Evolutionary conservation across 1,284 basidiomycete genomes (phyloP).

Genomic region (Sparassis latifolia): DNA sequence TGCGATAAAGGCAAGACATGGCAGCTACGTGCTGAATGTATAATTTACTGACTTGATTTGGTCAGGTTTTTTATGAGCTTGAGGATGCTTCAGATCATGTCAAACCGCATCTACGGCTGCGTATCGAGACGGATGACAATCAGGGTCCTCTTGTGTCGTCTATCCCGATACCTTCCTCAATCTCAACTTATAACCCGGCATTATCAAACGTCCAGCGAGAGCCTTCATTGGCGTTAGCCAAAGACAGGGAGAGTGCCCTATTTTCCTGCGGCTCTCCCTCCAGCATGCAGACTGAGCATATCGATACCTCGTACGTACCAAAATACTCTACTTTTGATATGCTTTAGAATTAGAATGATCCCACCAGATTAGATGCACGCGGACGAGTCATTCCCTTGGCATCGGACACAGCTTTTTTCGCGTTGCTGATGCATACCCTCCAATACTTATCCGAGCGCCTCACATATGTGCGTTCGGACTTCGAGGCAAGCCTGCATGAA

Average conservation of each 20-base stretch:
- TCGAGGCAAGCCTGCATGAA: slow-evolving; percentile 51
- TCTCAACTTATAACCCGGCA: too few species aligned
- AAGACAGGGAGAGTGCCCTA: too few species aligned
- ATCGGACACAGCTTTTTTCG: slow-evolving; percentile 81
- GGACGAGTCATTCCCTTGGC: slow-evolving; percentile 79
- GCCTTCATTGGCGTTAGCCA: too few species aligned
- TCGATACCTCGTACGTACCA: too few species aligned
- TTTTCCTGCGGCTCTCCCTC: too few species aligned
- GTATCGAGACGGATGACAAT: slow-evolving; percentile 21
- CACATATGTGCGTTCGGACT: slow-evolving; percentile 52
- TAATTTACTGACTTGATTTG: neutral
- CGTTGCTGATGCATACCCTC: slow-evolving; percentile 69
- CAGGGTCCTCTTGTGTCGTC: neutral
- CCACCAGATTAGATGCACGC: slow-evolving; percentile 13
- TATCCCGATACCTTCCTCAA: neutral
- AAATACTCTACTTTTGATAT: neutral
- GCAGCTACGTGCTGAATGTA: too few species aligned
- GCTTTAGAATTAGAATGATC: too few species aligned
- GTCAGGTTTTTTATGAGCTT: slow-evolving; percentile 48
- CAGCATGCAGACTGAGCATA: too few species aligned
- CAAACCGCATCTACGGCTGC: slow-evolving; percentile 51
- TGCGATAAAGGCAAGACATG: too few species aligned
- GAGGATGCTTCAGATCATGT: slow-evolving; percentile 38
- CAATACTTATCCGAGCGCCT: slow-evolving; percentile 66
- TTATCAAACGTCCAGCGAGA: too few species aligned